Evolutionary conservation across 2,329 filamentous ascomycete species (phyloP).

Genomic region (Cladosporium sp.): DNA sequence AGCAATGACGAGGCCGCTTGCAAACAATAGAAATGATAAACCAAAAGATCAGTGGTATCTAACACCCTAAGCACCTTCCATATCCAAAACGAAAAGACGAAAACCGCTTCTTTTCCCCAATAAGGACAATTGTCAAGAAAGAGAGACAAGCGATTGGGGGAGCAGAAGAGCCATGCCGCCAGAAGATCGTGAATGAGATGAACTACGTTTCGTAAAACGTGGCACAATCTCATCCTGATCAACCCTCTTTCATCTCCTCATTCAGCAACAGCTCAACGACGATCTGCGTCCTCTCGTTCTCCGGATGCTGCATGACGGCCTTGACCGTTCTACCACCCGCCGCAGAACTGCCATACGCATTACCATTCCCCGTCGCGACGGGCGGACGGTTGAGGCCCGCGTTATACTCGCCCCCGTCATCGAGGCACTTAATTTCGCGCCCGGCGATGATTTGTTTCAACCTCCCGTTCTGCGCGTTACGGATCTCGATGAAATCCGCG

Average conservation of each 20-base stretch:
- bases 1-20: no score
- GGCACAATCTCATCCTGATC: neutral
- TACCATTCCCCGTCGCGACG: slow-evolving; percentile 31
- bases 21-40: neutral
- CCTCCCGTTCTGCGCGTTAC: slow-evolving; percentile 93
- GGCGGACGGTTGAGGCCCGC: slow-evolving; percentile 25
- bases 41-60: neutral
- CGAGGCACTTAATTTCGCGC: slow-evolving; percentile 81
- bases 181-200: no score
- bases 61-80: neutral
- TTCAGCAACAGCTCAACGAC: slow-evolving; percentile 91
- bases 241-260: slow-evolving; percentile 55
- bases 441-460: slow-evolving; percentile 92
- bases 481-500: slow-evolving; percentile 92
- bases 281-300: slow-evolving; percentile 77
- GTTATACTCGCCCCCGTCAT: slow-evolving; percentile 70
- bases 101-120: neutral
- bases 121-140: no score
- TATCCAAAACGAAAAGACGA: neutral
- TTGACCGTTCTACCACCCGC: slow-evolving; percentile 69
- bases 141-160: no score
- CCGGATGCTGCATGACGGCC: slow-evolving; percentile 91
- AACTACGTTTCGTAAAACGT: no score
- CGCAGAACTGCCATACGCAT: slow-evolving; percentile 26
- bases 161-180: no score